These are phyloP conservation scores for Plasmodium vivax DNA, from an alignment of 169 alveolate species.

Conservation along the genomic window DNA sequence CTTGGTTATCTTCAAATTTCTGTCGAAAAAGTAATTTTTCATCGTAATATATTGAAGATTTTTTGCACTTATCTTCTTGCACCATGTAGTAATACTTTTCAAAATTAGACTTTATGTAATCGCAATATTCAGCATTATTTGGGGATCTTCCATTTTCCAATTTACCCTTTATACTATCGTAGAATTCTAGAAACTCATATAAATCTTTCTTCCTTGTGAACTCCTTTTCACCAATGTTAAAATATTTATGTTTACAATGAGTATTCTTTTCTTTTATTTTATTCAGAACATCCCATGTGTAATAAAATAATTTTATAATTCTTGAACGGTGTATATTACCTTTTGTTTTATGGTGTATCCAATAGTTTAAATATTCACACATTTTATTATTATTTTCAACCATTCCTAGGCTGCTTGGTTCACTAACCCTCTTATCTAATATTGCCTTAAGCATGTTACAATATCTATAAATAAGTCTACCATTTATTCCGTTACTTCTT, in stretches of 20 bases:
- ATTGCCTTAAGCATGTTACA: background rate
- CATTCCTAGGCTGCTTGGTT: background rate
- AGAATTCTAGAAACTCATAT: background rate
- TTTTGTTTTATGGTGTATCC: background rate
- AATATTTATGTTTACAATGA: background rate
- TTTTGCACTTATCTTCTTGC: background rate
- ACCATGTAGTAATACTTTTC: background rate
- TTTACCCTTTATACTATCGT: background rate
- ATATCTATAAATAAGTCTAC: background rate
- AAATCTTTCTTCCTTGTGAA: background rate
- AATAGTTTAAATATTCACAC: background rate
- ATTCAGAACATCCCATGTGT: background rate
- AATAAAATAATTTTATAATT: background rate
- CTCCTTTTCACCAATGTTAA: background rate
- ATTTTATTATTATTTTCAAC: background rate
- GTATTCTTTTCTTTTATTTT: background rate
- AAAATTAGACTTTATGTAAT: background rate
- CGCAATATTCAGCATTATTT: background rate
- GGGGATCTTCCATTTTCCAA: background rate
- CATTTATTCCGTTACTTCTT: background rate
- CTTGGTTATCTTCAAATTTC: background rate
- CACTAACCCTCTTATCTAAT: background rate
- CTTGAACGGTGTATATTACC: background rate
- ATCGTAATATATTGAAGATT: background rate
- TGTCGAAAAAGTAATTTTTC: background rate